Conservation (phyloP, 129 eudicot genomes). For the Escallonia herrerae region DNA sequence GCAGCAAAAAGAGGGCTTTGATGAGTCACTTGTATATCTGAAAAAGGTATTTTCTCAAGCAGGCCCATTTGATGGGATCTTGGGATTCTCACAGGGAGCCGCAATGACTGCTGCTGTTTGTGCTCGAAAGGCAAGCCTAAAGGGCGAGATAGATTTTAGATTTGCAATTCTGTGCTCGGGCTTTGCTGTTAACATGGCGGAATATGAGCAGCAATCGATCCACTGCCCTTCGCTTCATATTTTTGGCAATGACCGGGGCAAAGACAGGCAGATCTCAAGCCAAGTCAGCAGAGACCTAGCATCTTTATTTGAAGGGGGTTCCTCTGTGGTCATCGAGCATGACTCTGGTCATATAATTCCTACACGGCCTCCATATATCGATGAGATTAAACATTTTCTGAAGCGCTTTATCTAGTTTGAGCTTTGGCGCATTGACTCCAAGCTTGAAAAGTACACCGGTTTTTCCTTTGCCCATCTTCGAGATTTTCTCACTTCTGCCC, state of each 20-base stretch:
- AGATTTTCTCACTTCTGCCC: not conserved
- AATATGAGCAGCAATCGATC: slow-evolving; percentile 32
- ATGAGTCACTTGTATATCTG: slow-evolving; percentile 55
- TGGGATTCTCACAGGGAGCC: slow-evolving; percentile 98
- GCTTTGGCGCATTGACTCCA: not conserved
- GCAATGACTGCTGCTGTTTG: slow-evolving; percentile 86
- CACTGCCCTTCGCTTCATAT: slow-evolving; percentile 84
- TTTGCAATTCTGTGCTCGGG: slow-evolving; percentile 85
- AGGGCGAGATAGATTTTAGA: slow-evolving; percentile 53
- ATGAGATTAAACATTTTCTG: slow-evolving; percentile 65
- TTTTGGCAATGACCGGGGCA: slow-evolving; percentile 61
- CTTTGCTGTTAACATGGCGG: slow-evolving; percentile 48
- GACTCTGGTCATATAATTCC: slow-evolving; percentile 91
- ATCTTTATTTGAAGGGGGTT: slow-evolving; percentile 63
- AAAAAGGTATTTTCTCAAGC: slow-evolving; percentile 31
- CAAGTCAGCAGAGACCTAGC: slow-evolving; percentile 62
- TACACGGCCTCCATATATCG: slow-evolving; percentile 73
- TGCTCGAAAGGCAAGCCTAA: slow-evolving; percentile 34
- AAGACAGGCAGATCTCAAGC: slow-evolving; percentile 71
- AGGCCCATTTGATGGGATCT: slow-evolving; percentile 85
- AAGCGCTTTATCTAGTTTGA: slow-evolving; percentile 42
- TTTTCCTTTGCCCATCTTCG: not conserved
- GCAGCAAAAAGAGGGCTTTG: slow-evolving; percentile 73
- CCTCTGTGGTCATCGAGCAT: slow-evolving; percentile 63
- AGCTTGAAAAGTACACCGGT: not conserved